A percentile compares a stretch with the other conserved stretches of the same genome.
phyloP scores from a whole-genome alignment of 1,139 yeast species.

The Spencermartinsiella ligniputridi region DNA sequence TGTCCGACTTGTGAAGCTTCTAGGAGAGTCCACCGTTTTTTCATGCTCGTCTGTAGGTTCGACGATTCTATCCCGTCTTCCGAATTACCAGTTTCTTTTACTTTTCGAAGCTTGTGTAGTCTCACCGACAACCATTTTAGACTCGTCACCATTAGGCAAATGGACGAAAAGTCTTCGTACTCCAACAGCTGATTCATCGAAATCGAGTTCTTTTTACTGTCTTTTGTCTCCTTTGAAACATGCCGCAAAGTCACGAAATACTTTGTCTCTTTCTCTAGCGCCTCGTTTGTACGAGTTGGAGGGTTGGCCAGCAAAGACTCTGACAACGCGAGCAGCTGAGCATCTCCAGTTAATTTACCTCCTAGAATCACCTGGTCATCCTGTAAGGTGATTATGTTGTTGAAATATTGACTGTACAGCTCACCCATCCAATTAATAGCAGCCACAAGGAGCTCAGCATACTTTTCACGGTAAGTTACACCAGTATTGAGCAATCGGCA shows the following conservation, averaged over 20 bases:
- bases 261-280: constrained; percentile 16
- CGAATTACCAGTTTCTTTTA: constrained; percentile 12
- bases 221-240: constrained; percentile 11
- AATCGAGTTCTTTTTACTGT: constrained; percentile 7
- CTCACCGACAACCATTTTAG: constrained; percentile 24
- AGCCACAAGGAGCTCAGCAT: constrained; percentile 30
- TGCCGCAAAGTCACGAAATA: constrained; percentile 16
- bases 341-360: constrained; percentile 16
- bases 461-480: constrained; percentile 33
- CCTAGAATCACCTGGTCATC: constrained; percentile 19
- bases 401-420: constrained; percentile 17
- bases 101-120: constrained; percentile 21
- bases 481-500: constrained; percentile 34
- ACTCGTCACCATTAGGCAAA: constrained; percentile 25
- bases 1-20: constrained; percentile 20
- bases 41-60: constrained; percentile 21
- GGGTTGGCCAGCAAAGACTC: constrained; percentile 8
- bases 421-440: constrained; percentile 23
- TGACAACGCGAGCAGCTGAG: constrained; percentile 8
- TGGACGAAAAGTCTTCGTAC: constrained; percentile 18
- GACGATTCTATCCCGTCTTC: constrained; percentile 9
- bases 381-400: constrained; percentile 17
- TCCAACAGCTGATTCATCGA: constrained; percentile 24
- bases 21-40: constrained; percentile 31
- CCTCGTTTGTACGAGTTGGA: constrained; percentile 13